These are phyloP conservation scores for Neurospora sublineolata DNA, from an alignment of 495 filamentous ascomycete species.

Conservation along the genomic window DNA sequence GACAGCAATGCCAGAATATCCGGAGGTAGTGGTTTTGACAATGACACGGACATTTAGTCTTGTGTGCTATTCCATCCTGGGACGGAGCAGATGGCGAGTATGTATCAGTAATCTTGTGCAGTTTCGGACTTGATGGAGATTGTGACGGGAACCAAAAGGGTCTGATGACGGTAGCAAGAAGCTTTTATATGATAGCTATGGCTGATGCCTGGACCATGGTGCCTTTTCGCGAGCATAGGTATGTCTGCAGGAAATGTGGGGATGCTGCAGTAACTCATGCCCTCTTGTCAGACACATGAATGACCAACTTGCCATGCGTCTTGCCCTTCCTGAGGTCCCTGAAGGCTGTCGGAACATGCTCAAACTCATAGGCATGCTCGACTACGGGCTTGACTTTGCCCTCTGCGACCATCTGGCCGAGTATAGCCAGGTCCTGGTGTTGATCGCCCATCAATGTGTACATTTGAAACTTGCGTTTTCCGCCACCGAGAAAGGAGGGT, in stretches of 20 bases:
- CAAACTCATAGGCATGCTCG: slow-evolving; percentile 44
- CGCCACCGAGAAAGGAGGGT: slow-evolving; percentile 54
- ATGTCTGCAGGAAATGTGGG: neutral
- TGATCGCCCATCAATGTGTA: slow-evolving; percentile 25
- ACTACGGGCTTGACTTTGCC: slow-evolving; percentile 47
- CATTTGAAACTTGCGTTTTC: slow-evolving; percentile 42
- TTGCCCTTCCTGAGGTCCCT: slow-evolving; percentile 42
- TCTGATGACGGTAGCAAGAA: neutral
- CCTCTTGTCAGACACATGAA: slow-evolving; percentile 32
- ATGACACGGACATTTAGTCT: neutral
- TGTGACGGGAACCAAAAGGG: neutral
- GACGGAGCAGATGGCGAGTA: neutral
- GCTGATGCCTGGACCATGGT: neutral
- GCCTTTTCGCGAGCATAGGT: neutral
- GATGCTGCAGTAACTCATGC: neutral
- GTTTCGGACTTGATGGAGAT: neutral
- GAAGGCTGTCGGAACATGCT: slow-evolving; percentile 47
- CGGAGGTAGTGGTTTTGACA: neutral
- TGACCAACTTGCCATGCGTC: slow-evolving; percentile 52
- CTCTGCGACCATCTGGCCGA: slow-evolving; percentile 33
- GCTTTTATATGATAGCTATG: neutral
- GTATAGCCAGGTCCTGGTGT: slow-evolving; percentile 25
- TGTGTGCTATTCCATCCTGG: neutral
- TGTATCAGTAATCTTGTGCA: neutral
- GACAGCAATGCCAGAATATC: neutral